Evolutionary conservation across 495 filamentous ascomycete species (phyloP), one percentile per base, ranked within the genome.

Genomic region (Talaromyces adpressus): DNA sequence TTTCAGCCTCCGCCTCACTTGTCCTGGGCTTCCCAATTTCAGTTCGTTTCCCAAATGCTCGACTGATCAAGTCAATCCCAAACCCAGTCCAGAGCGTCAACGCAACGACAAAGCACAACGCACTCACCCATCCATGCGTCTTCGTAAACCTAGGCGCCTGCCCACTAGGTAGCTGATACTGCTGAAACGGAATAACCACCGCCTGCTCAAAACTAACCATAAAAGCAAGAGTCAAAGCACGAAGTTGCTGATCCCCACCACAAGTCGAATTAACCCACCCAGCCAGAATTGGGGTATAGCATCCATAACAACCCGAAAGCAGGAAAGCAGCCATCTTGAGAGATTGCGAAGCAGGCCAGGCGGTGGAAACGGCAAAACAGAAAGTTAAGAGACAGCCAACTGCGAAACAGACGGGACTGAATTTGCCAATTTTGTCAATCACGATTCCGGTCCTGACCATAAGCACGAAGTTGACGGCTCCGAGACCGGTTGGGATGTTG

Each of bases 181-280:
- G 65, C 34, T 67, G 65, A 45, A 64, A 67, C 2, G 62, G 62
- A 20, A 64, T 68, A 0, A 65, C 66, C 54, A 69, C 64, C 51
- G 66, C 66, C 11, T 49, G 64, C 32, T 64, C 68, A 36, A 69
- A 47, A 32, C 58, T 63, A 30, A 64, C 62, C 66, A 69, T 68
- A 16, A 69, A 68, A 18, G 65, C 63, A n/a, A 65, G 36, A 2
- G 61, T 65, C 41, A 69, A 63, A 9, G 68, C 68, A 54, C 66
- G 51, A 7, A 69, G 30, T 30, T 69, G 66, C 9, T 65, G 63
- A 47, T 68, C 67, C 29, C 63, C 62, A 6, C 63, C 66, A 30
- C 65, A 67, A 8, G 62, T 62, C n/a, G 56, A 32, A 30, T 62
- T 67, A 23, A 69, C 66, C 66, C 66, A 69, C 2, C 58, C 63